Conservation (phyloP, 768 basidiomycete species). For the Trametes cingulata region DNA sequence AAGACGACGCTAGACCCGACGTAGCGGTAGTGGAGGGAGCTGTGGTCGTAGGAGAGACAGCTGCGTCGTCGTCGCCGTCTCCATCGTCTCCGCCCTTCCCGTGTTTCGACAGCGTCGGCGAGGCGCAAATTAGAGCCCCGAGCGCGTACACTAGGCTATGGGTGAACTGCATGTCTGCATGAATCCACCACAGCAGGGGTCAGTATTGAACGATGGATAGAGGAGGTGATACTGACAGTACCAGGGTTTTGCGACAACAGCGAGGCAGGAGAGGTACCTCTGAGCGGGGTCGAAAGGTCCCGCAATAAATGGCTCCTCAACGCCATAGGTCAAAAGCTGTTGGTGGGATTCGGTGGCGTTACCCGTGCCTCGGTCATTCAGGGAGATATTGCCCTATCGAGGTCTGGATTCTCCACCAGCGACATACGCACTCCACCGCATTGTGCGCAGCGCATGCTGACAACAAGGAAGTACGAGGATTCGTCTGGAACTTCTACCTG, state of each 20-base stretch:
- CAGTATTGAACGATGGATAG: too few relatives aligned
- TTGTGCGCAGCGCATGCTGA: too few relatives aligned
- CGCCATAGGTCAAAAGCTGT: background rate
- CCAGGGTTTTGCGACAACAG: background rate
- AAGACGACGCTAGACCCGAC: background rate
- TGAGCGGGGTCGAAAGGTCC: background rate
- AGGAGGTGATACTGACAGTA: background rate
- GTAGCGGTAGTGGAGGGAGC: background rate
- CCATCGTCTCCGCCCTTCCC: slow-evolving; percentile 3
- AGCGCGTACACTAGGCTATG: background rate
- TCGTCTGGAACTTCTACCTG: too few relatives aligned
- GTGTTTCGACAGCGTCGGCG: slow-evolving; percentile 5
- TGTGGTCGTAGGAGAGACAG: too few relatives aligned
- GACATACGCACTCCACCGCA: too few relatives aligned
- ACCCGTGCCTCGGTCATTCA: background rate
- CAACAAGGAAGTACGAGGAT: too few relatives aligned
- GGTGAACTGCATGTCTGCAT: background rate
- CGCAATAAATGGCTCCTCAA: background rate
- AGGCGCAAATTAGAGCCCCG: background rate
- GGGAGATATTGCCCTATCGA: too few relatives aligned
- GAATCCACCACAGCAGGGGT: too few relatives aligned
- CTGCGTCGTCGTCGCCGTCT: slow-evolving; percentile 6
- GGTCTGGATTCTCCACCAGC: too few relatives aligned
- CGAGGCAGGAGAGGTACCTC: background rate
- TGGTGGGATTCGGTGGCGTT: background rate